phyloP scores from a whole-genome alignment of 208 protist species.

The Acanthamoeba healyi region DNA sequence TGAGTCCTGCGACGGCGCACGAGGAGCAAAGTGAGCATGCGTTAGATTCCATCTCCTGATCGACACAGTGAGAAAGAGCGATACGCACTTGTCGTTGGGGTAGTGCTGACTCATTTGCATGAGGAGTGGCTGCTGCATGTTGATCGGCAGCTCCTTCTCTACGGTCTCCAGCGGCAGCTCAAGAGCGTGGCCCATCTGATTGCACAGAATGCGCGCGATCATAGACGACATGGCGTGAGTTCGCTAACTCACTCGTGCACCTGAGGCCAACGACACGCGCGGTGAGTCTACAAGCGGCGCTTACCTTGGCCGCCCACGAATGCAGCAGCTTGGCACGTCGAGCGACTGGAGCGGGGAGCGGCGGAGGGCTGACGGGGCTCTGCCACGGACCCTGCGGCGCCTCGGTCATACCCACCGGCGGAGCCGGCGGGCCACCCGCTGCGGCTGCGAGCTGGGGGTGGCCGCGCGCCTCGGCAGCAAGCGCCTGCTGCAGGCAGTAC shows the following conservation, averaged over 20 bases:
- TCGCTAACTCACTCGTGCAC: too few relatives aligned
- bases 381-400: background rate
- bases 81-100: background rate
- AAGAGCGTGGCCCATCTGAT: background rate
- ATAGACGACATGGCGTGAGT: too few relatives aligned
- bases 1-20: background rate
- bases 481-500: constrained; percentile 35
- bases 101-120: constrained; percentile 50
- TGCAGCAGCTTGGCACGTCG: constrained; percentile 26
- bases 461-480: background rate
- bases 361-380: constrained; percentile 14
- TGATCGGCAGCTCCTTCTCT: constrained; percentile 60
- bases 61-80: background rate
- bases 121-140: constrained; percentile 42
- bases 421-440: background rate
- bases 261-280: too few relatives aligned
- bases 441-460: background rate
- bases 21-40: background rate
- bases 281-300: too few relatives aligned
- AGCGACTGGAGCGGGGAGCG: background rate
- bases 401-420: background rate
- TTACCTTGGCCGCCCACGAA: constrained; percentile 41
- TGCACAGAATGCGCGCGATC: background rate
- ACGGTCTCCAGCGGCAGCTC: constrained; percentile 43
- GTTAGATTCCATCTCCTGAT: background rate